Evolutionary conservation across 1,139 yeast species (phyloP), one percentile per base, ranked within the genome.

Genomic region (Scheffersomyces illinoinensis): DNA sequence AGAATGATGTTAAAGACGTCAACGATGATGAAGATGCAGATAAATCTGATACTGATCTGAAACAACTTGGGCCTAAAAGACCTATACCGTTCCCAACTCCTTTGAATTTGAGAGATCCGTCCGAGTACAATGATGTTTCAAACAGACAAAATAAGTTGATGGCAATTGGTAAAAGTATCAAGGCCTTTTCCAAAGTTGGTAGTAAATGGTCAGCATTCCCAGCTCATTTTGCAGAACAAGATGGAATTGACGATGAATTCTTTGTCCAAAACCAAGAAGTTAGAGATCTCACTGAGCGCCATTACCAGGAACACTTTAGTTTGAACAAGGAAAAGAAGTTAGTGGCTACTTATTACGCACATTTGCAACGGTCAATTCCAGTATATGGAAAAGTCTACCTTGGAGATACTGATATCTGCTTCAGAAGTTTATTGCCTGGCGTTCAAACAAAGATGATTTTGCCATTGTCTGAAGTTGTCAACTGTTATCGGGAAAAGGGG

Each of bases 371-470:
- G 62, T 84, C 90, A 2, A 74, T 91, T 19, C 97, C 97, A 0
- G 78, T 89, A 5, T 91, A 90, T 73, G 98, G 98, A 3, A 91
- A 91, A 68, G 69, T 93, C 3, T 92, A 92, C 67, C 69, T 93
- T 20, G 91, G 97, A 1, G 78, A 82, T 26, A 80, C 79, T 48
- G 85, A 82, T 61, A 70, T 93, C 19, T 93, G 97, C 63, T 93
- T 90, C 72, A 79, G 96, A 60, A 89, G 97, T 56, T 77, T 91
- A 53, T 70, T 92, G 5, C 96, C 96, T 0, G 97, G 97, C 0
- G 83, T 90, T 0, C 83, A 85, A 50, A 89, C 96, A 1, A 85
- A 85, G 61, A 91, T 93, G 97, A 85, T 92, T n/a, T 72, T 93
- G 18, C 98, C 98, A 0, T 74, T 90, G 54, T 68, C 70, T 19